Base-by-base conservation (phyloP, 441 rosid genomes). In the Kokia cookei region DNA sequence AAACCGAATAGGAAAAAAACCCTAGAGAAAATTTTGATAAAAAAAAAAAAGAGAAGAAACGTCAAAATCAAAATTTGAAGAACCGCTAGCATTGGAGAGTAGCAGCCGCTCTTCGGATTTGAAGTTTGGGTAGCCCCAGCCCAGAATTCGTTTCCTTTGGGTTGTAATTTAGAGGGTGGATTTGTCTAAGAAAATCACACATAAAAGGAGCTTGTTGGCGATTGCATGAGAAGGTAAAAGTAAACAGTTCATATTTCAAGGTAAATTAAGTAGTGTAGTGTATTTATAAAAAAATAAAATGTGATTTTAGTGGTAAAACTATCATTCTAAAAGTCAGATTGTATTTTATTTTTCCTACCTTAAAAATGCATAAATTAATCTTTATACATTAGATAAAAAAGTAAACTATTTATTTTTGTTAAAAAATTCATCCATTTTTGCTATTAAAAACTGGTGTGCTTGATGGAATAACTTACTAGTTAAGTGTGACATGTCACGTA, bases 371-470 rank as follows among this genome's bases (percentile, higher is more conserved):
- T 37, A 37, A 37, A 37, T 7, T 37, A 37, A 2, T 37, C 1
- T 37, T 37, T 37, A 37, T 37, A 37, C 1, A 37, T 37, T 37
- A 37, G 2, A 37, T 37, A 0, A 37, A 5, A 7, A 6, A 37
- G 0, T 37, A 37, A 7, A 37, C 7, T 6, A 0, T 6, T 37
- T 0, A 37, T 6, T 6, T 6, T 0, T 0, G 0, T 37, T 37
- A 6, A 37, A 37, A 19, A 19, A 19, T 19, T 37, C 2, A 37
- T 37, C 2, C 7, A 37, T 6, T 37, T 37, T 37, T 37, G 2
- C 9, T 7, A 0, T 7, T 37, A 1, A 37, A 37, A 37, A 37
- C 1, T 37, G 0, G 0, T 7, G 9, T 37, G 0, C 2, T 37
- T 37, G 9, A 37, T 37, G 9, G 2, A 37, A 37, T 7, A 37